Evolutionary conservation across 2,329 filamentous ascomycete genomes (phyloP), one percentile per base, ranked within the genome.

Genomic region (Fusarium chuoi): DNA sequence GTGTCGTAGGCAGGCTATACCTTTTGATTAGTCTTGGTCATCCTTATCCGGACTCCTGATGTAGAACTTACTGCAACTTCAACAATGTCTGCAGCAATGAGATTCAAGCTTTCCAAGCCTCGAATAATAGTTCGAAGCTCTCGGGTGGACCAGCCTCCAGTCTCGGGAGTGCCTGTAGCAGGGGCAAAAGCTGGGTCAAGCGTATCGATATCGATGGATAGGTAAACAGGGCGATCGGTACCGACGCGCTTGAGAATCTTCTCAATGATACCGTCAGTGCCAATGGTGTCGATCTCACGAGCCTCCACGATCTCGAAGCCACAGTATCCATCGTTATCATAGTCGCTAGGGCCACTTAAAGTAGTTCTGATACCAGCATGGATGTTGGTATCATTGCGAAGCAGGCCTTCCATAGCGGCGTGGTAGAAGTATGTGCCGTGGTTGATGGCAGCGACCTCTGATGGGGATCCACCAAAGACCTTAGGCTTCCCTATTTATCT

Each of bases 401-500:
- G 86, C 22, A 96, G 86, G 6, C 94, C 94, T 80, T 96, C 93
- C 83, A 91, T 89, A 2, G 92, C 84, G 1, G 94, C 94, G 80
- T 96, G 93, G 84, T 92, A 96, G 84, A 97, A 97, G 85, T 96
- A 96, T 3, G 94, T 96, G 46, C 94, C 94, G 83, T 96, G 93
- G 84, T 96, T 97, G 84, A 97, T 91, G 73, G 88, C 88, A 26
- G 94, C 94, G 44, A 91, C 89, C 69, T 95, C 89, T 35, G 90
- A 93, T 1, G 94, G 94, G 0, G 93, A 91, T 36, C 94, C 94
- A 60, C 94, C 94, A 77, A 97, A 97, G 33, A 96, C 94, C 81
- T 96, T 96, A 48, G 94, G 94, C 66, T 89, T 90, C 93, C 93
- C 94, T 78, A 26, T 14, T 8, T 78, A 84, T 22, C 0, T 13